Evolutionary conservation across 371 early-diverging fungal genomes (phyloP).

Genomic region (Rhizopus sp.): DNA sequence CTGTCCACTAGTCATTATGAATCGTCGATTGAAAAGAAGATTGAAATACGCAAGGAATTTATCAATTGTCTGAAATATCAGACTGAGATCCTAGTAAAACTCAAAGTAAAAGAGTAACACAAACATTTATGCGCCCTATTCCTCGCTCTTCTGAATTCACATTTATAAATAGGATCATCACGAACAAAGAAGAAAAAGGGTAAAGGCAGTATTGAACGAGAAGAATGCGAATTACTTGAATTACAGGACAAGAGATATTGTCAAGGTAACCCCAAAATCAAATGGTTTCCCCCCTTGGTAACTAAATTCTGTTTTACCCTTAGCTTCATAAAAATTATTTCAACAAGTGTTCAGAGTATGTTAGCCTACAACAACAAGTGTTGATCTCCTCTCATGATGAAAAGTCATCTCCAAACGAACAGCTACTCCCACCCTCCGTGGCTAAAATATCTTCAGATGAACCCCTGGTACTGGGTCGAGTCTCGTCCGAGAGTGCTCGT

Average conservation of each 20-base stretch:
- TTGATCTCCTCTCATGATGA: slow-evolving; percentile 20
- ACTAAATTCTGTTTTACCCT: neutral
- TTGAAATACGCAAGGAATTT: slow-evolving; percentile 26
- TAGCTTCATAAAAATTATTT: slow-evolving; percentile 53
- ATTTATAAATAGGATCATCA: slow-evolving; percentile 28
- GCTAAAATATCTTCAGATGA: slow-evolving; percentile 34
- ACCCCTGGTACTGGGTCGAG: slow-evolving; percentile 11
- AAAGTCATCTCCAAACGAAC: slow-evolving; percentile 18
- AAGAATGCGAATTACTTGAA: slow-evolving; percentile 37
- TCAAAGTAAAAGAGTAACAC: slow-evolving; percentile 20
- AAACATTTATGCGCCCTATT: slow-evolving; percentile 2
- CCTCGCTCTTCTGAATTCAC: neutral
- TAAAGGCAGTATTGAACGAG: slow-evolving; percentile 35
- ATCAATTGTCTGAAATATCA: slow-evolving; percentile 21
- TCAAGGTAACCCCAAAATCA: slow-evolving; percentile 28
- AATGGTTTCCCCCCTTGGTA: neutral
- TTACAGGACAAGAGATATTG: slow-evolving; percentile 41
- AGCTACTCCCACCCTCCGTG: slow-evolving; percentile 2
- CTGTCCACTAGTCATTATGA: slow-evolving; percentile 34
- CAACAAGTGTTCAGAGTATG: slow-evolving; percentile 40
- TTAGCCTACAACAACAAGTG: slow-evolving; percentile 39
- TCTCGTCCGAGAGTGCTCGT: slow-evolving; percentile 36
- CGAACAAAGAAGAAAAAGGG: slow-evolving; percentile 39
- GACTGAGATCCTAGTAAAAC: slow-evolving; percentile 20
- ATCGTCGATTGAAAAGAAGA: slow-evolving; percentile 33